Conservation (phyloP, 805 yeast genomes). For the Candida gorgasii region DNA sequence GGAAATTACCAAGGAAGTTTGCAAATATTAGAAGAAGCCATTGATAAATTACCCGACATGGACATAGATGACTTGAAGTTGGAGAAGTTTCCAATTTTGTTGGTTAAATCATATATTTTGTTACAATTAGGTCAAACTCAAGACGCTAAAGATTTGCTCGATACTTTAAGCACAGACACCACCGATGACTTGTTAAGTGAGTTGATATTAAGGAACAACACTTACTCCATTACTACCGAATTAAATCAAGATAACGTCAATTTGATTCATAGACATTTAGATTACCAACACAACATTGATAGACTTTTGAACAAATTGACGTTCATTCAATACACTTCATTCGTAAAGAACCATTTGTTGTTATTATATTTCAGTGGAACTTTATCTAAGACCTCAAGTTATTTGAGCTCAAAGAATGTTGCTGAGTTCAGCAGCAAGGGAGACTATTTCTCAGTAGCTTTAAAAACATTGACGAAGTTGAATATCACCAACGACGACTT, state of each 20-base stretch:
- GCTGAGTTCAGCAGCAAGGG: conserved; percentile 22
- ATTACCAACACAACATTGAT: conserved; percentile 36
- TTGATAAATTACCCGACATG: conserved; percentile 38
- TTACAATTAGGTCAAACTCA: conserved; percentile 33
- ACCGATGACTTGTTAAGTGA: conserved; percentile 40
- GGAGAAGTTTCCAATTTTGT: conserved; percentile 60
- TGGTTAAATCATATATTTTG: conserved; percentile 60
- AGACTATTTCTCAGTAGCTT: conserved; percentile 32
- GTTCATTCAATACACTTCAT: conserved; percentile 39
- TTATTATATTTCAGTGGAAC: conserved; percentile 44
- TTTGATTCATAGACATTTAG: conserved; percentile 34
- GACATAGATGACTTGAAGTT: conserved; percentile 49
- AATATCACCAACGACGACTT: conserved; percentile 30
- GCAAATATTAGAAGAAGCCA: conserved; percentile 46
- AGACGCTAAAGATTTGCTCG: conserved; percentile 32
- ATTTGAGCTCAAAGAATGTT: conserved; percentile 19
- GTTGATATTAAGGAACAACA: conserved; percentile 48
- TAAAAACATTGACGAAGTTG: conserved; percentile 29
- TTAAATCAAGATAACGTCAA: conserved; percentile 23
- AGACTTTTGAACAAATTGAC: conserved; percentile 29
- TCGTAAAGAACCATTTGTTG: conserved; percentile 47
- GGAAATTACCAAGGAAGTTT: conserved; percentile 43
- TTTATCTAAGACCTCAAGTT: conserved; percentile 24
- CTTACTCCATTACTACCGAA: conserved; percentile 28
- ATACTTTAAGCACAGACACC: conserved; percentile 27